These are phyloP conservation scores for Geotrichum histeridarum DNA, from an alignment of 1,139 yeast genomes.

Conservation along the genomic window DNA sequence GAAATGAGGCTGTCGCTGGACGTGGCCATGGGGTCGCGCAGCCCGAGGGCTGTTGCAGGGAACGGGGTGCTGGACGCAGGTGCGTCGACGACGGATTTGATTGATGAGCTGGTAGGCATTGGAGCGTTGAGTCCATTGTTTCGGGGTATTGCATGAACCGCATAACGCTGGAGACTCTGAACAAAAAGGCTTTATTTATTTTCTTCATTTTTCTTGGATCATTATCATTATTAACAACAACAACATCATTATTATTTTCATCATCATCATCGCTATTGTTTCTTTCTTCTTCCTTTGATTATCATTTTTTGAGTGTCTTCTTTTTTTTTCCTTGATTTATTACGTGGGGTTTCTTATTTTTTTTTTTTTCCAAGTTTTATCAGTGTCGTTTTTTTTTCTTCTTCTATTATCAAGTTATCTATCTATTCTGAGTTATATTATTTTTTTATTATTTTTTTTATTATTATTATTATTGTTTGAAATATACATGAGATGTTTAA, in stretches of 20 bases:
- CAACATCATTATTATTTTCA: no score
- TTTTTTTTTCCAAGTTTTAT: neutral
- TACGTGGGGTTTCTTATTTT: neutral
- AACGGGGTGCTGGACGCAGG: conserved; percentile 13
- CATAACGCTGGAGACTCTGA: neutral
- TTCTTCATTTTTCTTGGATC: neutral
- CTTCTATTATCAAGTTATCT: neutral
- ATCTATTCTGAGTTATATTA: no score
- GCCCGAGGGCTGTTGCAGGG: neutral
- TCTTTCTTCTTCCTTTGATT: no score
- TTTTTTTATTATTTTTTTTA: no score
- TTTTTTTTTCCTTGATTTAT: no score
- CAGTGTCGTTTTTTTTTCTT: neutral
- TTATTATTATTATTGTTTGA: neutral
- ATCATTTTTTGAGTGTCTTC: no score
- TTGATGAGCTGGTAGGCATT: conserved; percentile 37
- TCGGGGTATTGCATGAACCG: conserved; percentile 28
- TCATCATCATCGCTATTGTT: no score
- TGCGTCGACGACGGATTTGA: conserved; percentile 30
- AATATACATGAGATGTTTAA: no score
- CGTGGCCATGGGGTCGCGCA: neutral
- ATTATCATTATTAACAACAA: neutral
- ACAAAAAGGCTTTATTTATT: neutral
- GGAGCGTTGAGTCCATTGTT: conserved; percentile 38
- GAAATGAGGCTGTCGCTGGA: neutral